Percentiles rank a stretch among this genome's conserved stretches.
phyloP scores from a whole-genome alignment of 116 monocot species.

The Iris pallida region DNA sequence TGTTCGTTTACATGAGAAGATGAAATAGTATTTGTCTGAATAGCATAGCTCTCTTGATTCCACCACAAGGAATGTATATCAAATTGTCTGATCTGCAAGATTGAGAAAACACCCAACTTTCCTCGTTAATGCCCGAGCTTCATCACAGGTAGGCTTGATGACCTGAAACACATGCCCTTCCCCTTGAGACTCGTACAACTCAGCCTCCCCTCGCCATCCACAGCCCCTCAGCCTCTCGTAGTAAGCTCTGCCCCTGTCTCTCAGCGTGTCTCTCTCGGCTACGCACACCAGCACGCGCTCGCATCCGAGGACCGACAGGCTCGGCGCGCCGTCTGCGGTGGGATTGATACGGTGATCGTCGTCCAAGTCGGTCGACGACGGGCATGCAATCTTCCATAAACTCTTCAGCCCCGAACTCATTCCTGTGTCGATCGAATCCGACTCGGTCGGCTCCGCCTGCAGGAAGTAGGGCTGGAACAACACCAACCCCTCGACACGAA shows the following conservation, averaged over 20 bases:
- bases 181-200: constrained; percentile 16
- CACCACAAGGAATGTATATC: too few relatives aligned
- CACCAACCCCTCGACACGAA: constrained; percentile 11
- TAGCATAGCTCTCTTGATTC: too few relatives aligned
- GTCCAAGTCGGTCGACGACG: not conserved
- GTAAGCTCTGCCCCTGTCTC: constrained; percentile 14
- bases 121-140: not conserved
- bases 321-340: constrained; percentile 9
- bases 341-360: constrained; percentile 20
- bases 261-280: constrained; percentile 18
- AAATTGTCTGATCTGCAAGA: too few relatives aligned
- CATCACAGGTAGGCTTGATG: not conserved
- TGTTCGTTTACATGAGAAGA: too few relatives aligned
- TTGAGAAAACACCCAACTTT: constrained; percentile 1
- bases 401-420: not conserved
- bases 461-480: constrained; percentile 9
- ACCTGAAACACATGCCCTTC: constrained; percentile 25
- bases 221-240: constrained; percentile 15
- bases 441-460: not conserved
- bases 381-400: constrained; percentile 4
- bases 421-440: not conserved
- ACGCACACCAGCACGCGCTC: constrained; percentile 20
- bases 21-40: too few relatives aligned
- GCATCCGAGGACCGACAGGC: constrained; percentile 20
- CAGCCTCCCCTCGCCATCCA: constrained; percentile 28